Percentiles rank a stretch among this genome's conserved stretches.
Evolutionary conservation across 2,329 filamentous ascomycete species (phyloP).

Genomic region (Colletotrichum falcatum): DNA sequence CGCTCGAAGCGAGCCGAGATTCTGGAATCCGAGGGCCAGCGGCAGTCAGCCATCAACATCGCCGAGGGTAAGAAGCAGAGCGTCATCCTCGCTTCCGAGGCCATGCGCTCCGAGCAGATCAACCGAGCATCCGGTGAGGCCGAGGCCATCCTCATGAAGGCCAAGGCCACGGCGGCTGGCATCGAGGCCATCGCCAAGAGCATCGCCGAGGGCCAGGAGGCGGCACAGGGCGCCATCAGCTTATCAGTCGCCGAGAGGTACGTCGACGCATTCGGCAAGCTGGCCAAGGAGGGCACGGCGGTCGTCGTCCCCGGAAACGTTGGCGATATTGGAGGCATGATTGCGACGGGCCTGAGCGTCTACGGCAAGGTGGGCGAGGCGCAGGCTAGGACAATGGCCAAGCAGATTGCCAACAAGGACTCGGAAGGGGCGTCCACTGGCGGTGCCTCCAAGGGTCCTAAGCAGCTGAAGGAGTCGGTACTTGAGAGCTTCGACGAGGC

Average conservation of each 20-base stretch:
- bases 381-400: conserved; percentile 76
- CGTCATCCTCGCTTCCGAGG: conserved; percentile 95
- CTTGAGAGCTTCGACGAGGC: conserved; percentile 56
- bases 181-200: conserved; percentile 86
- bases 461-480: conserved; percentile 54
- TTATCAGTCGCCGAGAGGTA: conserved; percentile 97
- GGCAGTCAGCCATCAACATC: conserved; percentile 98
- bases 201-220: conserved; percentile 78
- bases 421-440: conserved; percentile 42
- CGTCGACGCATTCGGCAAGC: conserved; percentile 90
- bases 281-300: conserved; percentile 95
- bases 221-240: conserved; percentile 86
- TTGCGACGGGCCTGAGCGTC: conserved; percentile 93
- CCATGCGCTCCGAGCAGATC: conserved; percentile 89
- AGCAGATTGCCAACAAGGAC: conserved; percentile 51
- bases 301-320: conserved; percentile 97
- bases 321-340: conserved; percentile 96
- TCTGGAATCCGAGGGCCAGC: conserved; percentile 94
- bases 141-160: conserved; percentile 90
- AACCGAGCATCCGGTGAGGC: conserved; percentile 94
- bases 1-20: conserved; percentile 98
- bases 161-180: conserved; percentile 85
- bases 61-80: conserved; percentile 97
- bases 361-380: conserved; percentile 92
- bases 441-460: conserved; percentile 40